phyloP scores from a whole-genome alignment of 2,329 filamentous ascomycete genomes.

The Verticillium isaacii region DNA sequence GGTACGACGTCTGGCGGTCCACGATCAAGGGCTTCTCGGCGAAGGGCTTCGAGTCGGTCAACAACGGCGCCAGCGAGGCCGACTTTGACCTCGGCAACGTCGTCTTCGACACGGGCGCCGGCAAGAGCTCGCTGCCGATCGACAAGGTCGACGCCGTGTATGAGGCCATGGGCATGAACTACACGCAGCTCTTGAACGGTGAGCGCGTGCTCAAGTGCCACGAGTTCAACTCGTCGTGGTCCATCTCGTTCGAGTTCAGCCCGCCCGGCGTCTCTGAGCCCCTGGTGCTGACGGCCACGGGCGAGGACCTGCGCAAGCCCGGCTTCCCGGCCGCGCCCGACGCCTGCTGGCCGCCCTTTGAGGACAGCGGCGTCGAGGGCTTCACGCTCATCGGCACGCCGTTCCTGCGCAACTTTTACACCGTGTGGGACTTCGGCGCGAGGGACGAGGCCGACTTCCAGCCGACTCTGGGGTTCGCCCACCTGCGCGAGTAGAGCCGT shows the following conservation, averaged over 20 bases:
- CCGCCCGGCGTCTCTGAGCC: conserved; percentile 7
- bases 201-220: conserved; percentile 25
- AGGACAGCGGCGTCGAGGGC: conserved; percentile 12
- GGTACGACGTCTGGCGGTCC: conserved; percentile 27
- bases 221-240: conserved; percentile 31
- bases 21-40: conserved; percentile 8
- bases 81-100: conserved; percentile 6
- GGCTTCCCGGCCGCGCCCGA: conserved; percentile 27
- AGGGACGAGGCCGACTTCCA: background rate
- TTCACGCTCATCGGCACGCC: conserved; percentile 23
- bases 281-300: conserved; percentile 20
- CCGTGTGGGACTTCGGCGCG: conserved; percentile 25
- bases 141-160: conserved; percentile 21
- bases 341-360: conserved; percentile 30
- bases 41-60: conserved; percentile 8
- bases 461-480: background rate
- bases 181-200: conserved; percentile 19
- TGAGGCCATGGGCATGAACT: conserved; percentile 29
- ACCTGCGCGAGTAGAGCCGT: background rate
- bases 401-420: conserved; percentile 26
- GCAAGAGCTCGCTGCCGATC: conserved; percentile 19
- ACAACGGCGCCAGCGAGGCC: conserved; percentile 4
- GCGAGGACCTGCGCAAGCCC: conserved; percentile 23
- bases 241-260: conserved; percentile 22
- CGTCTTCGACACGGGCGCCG: conserved; percentile 28